A percentile compares a stretch with the other conserved stretches of the same genome.
Evolutionary conservation across 2,329 filamentous ascomycete genomes (phyloP).

Genomic region (Nemania diffusa): DNA sequence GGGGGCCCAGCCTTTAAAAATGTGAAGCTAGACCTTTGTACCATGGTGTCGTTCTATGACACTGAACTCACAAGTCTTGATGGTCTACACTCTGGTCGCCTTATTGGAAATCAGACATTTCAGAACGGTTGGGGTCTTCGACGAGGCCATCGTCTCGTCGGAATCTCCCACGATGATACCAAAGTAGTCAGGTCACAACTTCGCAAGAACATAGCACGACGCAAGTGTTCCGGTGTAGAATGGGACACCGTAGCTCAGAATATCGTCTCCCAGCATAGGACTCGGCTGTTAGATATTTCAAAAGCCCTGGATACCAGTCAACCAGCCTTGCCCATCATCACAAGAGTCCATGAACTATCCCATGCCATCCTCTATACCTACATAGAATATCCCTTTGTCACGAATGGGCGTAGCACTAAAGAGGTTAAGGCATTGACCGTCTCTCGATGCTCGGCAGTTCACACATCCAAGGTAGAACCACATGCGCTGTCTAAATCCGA

Average conservation of each 20-base stretch:
- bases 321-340: not conserved
- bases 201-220: not conserved
- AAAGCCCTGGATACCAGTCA: not conserved
- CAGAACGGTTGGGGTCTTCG: constrained; percentile 23
- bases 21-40: constrained; percentile 11
- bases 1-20: constrained; percentile 10
- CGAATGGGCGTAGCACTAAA: not conserved
- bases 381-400: constrained; percentile 8
- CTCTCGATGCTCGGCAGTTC: constrained; percentile 11
- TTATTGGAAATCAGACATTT: constrained; percentile 18
- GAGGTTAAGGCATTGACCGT: constrained; percentile 7
- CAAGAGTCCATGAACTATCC: constrained; percentile 6
- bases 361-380: constrained; percentile 17
- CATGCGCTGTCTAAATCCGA: constrained; percentile 1
- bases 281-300: constrained; percentile 4
- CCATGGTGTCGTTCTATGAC: constrained; percentile 24
- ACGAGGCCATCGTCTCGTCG: constrained; percentile 17
- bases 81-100: constrained; percentile 6
- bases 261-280: constrained; percentile 18
- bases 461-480: not conserved
- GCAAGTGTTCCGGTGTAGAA: constrained; percentile 7
- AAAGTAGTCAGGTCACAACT: constrained; percentile 1
- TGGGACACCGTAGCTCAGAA: not conserved
- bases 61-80: constrained; percentile 5
- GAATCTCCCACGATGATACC: constrained; percentile 5